Evolutionary conservation across 306 rosid species (phyloP).

Genomic region (Heteromeles arbutifolia): DNA sequence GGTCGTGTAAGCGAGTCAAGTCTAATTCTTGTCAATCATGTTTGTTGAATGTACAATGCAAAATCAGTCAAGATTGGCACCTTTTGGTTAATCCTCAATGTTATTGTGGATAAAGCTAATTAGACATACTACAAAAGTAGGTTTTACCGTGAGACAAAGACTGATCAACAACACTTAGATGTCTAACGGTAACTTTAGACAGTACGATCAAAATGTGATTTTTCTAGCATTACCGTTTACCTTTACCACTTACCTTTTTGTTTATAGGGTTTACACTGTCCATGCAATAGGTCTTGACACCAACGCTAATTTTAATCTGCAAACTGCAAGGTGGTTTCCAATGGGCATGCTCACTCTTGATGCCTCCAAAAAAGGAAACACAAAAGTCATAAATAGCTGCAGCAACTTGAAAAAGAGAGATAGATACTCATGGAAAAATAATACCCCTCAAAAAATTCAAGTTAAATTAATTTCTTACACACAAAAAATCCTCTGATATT

Average conservation of each 20-base stretch:
- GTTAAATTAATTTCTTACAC: not conserved
- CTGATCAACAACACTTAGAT: not conserved
- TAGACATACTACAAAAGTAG: too few species aligned
- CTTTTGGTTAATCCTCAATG: not conserved
- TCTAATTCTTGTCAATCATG: too few species aligned
- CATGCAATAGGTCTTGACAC: not conserved
- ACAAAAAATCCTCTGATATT: not conserved
- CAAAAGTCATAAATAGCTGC: conserved; percentile 11
- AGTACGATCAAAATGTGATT: not conserved
- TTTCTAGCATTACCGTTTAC: not conserved
- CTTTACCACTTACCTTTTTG: too few species aligned
- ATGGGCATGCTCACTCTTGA: not conserved
- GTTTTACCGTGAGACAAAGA: not conserved
- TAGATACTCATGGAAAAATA: not conserved
- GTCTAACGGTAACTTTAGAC: too few species aligned
- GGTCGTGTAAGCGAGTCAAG: too few species aligned
- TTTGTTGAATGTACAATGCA: too few species aligned
- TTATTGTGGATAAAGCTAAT: not conserved
- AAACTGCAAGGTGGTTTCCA: not conserved
- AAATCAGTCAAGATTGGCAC: too few species aligned
- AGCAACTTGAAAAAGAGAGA: not conserved
- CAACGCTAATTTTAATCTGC: not conserved
- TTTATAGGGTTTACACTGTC: not conserved
- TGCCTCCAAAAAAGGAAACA: conserved; percentile 4
- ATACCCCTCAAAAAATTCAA: not conserved